phyloP scores from a whole-genome alignment of 225 moss, liverwort and hornwort species.

The Polytrichum formosum region DNA sequence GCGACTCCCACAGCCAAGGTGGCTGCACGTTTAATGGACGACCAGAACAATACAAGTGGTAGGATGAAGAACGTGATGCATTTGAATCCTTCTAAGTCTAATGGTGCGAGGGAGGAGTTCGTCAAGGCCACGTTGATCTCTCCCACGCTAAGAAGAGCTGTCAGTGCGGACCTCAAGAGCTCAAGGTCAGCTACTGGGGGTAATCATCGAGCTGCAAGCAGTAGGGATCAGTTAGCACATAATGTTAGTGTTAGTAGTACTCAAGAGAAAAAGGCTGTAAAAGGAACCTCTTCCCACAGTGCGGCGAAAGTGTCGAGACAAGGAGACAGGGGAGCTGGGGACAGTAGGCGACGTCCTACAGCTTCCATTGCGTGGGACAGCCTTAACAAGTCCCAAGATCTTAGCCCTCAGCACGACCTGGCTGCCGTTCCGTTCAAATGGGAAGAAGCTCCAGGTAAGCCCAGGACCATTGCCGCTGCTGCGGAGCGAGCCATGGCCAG shows the following conservation, averaged over 20 bases:
- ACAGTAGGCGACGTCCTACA: constrained; percentile 48
- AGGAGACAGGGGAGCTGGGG: constrained; percentile 35
- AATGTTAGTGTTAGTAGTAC: constrained; percentile 7
- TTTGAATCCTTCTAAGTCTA: too few relatives aligned
- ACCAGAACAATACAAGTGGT: too few relatives aligned
- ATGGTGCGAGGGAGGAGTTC: background rate
- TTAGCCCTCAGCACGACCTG: constrained; percentile 56
- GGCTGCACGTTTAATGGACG: background rate
- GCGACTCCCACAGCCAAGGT: background rate
- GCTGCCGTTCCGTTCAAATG: constrained; percentile 86
- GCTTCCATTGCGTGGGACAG: constrained; percentile 68
- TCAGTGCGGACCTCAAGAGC: constrained; percentile 28
- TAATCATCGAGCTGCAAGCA: background rate
- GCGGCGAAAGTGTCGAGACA: constrained; percentile 14
- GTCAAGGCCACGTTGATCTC: background rate
- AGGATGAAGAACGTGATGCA: too few relatives aligned
- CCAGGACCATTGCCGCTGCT: constrained; percentile 43
- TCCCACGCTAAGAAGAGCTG: constrained; percentile 24
- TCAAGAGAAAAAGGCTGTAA: constrained; percentile 6
- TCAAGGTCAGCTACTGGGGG: constrained; percentile 6
- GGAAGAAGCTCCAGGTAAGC: constrained; percentile 93
- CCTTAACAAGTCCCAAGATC: constrained; percentile 44
- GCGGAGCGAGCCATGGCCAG: constrained; percentile 38
- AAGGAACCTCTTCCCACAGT: constrained; percentile 9
- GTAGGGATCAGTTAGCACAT: background rate